Conservation (phyloP, 768 basidiomycete genomes). For the Boletus coccyginus region DNA sequence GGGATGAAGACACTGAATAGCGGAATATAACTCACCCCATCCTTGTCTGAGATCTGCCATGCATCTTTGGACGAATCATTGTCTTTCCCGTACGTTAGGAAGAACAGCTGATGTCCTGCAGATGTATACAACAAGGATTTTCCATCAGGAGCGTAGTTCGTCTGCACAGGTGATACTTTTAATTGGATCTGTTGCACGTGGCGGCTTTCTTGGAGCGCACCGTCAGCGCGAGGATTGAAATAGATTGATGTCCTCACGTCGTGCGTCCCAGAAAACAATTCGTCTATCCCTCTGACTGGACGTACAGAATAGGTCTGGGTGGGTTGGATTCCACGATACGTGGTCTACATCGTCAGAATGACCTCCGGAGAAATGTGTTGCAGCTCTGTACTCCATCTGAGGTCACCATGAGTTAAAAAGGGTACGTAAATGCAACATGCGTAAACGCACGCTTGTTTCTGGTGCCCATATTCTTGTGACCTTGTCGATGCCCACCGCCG, state of each 20-base stretch:
- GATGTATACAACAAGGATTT: conserved; percentile 62
- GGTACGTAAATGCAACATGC: not conserved
- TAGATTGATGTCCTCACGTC: conserved; percentile 49
- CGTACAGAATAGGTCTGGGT: conserved; percentile 79
- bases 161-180: conserved; percentile 62
- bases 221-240: conserved; percentile 3
- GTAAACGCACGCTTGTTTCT: conserved; percentile 64
- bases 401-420: not conserved
- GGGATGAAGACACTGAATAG: not conserved
- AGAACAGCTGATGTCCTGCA: conserved; percentile 56
- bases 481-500: conserved; percentile 81
- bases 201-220: conserved; percentile 56
- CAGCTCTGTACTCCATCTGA: conserved; percentile 71
- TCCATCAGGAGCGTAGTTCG: conserved; percentile 72
- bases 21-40: conserved; percentile 13
- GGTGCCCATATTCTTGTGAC: conserved; percentile 73
- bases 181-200: conserved; percentile 56
- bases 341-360: conserved; percentile 82
- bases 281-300: conserved; percentile 73
- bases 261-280: conserved; percentile 81
- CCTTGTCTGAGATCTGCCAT: conserved; percentile 41
- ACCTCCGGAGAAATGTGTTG: conserved; percentile 63
- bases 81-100: conserved; percentile 56
- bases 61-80: conserved; percentile 50
- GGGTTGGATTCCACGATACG: conserved; percentile 81